Evolutionary conservation across 306 rosid genomes (phyloP).

Genomic region (Oemleria cerasiformis): DNA sequence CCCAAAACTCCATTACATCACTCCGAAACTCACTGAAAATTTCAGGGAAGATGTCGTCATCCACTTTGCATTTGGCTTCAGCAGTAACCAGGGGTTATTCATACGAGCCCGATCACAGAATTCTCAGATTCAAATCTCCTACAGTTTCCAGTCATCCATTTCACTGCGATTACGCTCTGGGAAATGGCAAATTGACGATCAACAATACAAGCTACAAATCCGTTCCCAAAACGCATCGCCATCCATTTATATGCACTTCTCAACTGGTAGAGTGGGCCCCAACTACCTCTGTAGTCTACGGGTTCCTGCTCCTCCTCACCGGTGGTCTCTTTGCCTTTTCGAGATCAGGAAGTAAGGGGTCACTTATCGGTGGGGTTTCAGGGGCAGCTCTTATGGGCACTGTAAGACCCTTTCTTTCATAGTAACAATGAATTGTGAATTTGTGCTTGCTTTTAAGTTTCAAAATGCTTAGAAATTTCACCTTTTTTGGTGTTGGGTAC

Average conservation of each 20-base stretch:
- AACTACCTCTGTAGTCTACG: constrained; percentile 23
- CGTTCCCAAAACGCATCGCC: background rate
- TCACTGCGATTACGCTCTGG: background rate
- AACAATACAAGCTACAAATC: background rate
- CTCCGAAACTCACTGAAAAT: background rate
- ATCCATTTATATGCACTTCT: background rate
- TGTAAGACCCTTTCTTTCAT: constrained; percentile 8
- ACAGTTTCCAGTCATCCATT: background rate
- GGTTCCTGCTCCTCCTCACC: constrained; percentile 21
- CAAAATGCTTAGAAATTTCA: background rate
- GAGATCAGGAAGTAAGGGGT: constrained; percentile 33
- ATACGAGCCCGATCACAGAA: background rate
- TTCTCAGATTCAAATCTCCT: background rate
- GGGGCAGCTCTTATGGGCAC: constrained; percentile 29
- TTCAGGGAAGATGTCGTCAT: background rate
- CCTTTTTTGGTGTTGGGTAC: background rate
- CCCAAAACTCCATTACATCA: background rate
- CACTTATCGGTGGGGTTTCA: constrained; percentile 27
- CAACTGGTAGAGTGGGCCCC: constrained; percentile 14
- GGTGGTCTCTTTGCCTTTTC: constrained; percentile 30
- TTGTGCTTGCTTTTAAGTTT: background rate
- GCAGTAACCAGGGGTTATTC: background rate
- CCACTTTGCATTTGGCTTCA: constrained; percentile 3
- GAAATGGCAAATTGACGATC: background rate
- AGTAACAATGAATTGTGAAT: background rate